A percentile compares a stretch with the other conserved stretches of the same genome.
Evolutionary conservation across 2,329 filamentous ascomycete species (phyloP).

Genomic region (Cladophialophora psammophila): DNA sequence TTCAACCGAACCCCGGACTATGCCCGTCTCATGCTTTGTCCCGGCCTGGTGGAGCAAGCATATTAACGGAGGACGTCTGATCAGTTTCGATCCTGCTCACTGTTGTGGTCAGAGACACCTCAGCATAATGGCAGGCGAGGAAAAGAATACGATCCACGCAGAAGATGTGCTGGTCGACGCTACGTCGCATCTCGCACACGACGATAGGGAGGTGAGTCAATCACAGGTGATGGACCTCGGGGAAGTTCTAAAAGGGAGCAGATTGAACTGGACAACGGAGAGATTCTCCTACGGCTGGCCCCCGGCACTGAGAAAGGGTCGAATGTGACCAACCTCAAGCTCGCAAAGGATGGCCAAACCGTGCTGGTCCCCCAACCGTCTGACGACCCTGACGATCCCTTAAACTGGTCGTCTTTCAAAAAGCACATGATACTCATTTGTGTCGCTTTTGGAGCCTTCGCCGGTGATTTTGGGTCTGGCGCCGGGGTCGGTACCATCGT

Average conservation of each 20-base stretch:
- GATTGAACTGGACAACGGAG: constrained; percentile 14
- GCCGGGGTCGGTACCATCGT: constrained; percentile 47
- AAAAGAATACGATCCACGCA: neutral
- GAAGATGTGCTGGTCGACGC: neutral
- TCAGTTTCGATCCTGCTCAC: neutral
- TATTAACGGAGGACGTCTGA: neutral
- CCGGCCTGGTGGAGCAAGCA: neutral
- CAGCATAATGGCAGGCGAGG: neutral
- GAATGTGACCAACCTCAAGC: constrained; percentile 14
- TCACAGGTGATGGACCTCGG: neutral
- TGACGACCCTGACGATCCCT: constrained; percentile 37
- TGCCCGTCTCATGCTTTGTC: neutral
- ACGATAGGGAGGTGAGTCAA: neutral
- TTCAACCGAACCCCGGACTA: neutral
- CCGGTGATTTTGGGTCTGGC: constrained; percentile 51
- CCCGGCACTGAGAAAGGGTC: constrained; percentile 1
- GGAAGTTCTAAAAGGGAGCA: neutral
- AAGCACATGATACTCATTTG: constrained; percentile 48
- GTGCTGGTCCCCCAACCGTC: constrained; percentile 49
- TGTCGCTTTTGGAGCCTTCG: constrained; percentile 47
- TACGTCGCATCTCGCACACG: neutral
- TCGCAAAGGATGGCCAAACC: constrained; percentile 35
- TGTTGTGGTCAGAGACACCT: neutral
- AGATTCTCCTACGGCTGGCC: constrained; percentile 5
- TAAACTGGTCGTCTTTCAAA: constrained; percentile 34